Evolutionary conservation across 2,329 filamentous ascomycete genomes (phyloP), one percentile per base, ranked within the genome.

Genomic region (Pseudocercospora crystallina): DNA sequence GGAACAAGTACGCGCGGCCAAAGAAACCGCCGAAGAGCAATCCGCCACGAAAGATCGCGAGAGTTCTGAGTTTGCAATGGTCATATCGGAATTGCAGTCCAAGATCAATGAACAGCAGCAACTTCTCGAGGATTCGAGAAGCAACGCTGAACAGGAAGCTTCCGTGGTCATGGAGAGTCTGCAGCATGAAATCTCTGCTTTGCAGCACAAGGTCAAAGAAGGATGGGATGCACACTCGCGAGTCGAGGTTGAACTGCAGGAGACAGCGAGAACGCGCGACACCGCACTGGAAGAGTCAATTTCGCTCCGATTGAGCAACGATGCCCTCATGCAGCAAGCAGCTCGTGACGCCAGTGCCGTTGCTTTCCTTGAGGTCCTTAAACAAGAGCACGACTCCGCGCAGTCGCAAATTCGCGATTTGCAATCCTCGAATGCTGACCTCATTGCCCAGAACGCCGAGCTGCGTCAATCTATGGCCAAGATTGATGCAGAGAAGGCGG

Each of bases 51-150:
- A 57, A 31, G 56, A 63, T 17, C 55, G 43, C 26, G 53, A 61
- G 38, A 58, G 47, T 17, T 26, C 14, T 39, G 58, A 64, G 32
- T 58, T 65, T 5, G 54, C 37, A 9, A 46, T 45, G 14, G 49
- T 57, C 10, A 51, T 60, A 20, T 54, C 56, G 41, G 51, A 56
- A 12, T 48, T 64, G 30, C 61, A 64, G 47, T 17, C 8, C 17
- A 56, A 57, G 30, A 44, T 62, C 2, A 37, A 49, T 11, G 49
- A 59, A 41, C 46, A 51, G 10, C 54, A 59, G 43, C 54, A 57
- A 37, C 49, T 43, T 29, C 54, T 47, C 5, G 53, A 58, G 17
- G 51, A 61, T 20, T 35, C 47, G 9, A 54, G 38, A 11, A 11
- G 15, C 17, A 14, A 31, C 14, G 49, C 39, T 29, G 56, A 61